A percentile compares a stretch with the other conserved stretches of the same genome.
Evolutionary conservation across 495 filamentous ascomycete genomes (phyloP).

Genomic region (Extremus antarcticus): DNA sequence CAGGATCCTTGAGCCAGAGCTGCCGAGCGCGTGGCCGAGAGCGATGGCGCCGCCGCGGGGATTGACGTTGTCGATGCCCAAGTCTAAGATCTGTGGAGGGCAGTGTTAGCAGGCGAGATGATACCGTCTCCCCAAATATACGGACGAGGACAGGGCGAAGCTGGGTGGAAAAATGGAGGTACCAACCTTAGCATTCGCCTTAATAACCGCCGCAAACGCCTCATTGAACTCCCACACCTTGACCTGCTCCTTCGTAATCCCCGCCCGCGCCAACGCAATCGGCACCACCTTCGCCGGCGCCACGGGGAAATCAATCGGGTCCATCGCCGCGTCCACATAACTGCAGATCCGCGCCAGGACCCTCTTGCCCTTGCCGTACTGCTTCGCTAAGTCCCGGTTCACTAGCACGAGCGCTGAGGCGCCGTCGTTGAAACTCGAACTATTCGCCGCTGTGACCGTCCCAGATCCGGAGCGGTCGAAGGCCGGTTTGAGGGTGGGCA

Average conservation of each 20-base stretch:
- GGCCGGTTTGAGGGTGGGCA: constrained; percentile 78
- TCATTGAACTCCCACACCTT: constrained; percentile 97
- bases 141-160: background rate
- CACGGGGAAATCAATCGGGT: constrained; percentile 91
- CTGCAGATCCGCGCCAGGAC: constrained; percentile 77
- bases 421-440: constrained; percentile 87
- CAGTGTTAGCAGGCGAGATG: constrained; percentile 4
- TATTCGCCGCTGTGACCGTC: constrained; percentile 89
- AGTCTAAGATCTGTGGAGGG: constrained; percentile 54
- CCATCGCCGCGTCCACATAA: constrained; percentile 81
- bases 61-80: constrained; percentile 71
- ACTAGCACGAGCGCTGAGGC: constrained; percentile 82
- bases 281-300: constrained; percentile 89
- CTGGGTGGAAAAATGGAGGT: background rate
- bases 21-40: constrained; percentile 87
- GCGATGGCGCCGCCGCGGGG: constrained; percentile 84
- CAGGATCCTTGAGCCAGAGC: constrained; percentile 86
- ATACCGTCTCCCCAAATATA: background rate
- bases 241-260: constrained; percentile 79
- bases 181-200: constrained; percentile 75
- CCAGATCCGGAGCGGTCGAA: constrained; percentile 76
- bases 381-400: constrained; percentile 60
- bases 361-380: constrained; percentile 60
- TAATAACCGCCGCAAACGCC: constrained; percentile 92
- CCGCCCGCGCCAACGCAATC: constrained; percentile 76